A percentile compares a stretch with the other conserved stretches of the same genome.
Conservation (phyloP, 805 yeast genomes). For the Saccharomycopsis schoenii region DNA sequence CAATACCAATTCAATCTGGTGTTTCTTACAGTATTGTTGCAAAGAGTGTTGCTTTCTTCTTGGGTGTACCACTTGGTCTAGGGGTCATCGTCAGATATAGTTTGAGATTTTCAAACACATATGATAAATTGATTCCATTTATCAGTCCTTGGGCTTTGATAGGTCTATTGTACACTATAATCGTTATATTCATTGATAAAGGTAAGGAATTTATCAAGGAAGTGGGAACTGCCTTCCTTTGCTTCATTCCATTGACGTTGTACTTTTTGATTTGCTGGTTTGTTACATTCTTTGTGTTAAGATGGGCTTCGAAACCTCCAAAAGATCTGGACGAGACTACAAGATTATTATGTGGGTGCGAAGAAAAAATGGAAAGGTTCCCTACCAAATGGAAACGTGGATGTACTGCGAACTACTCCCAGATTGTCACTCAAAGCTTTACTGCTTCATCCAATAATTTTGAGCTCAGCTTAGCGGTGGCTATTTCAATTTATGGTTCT, state of each 20-base stretch:
- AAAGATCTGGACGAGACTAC: slow-evolving; percentile 16
- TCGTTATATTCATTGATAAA: slow-evolving; percentile 41
- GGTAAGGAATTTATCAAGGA: slow-evolving; percentile 39
- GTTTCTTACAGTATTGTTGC: slow-evolving; percentile 33
- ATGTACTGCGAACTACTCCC: slow-evolving; percentile 33
- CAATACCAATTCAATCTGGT: not conserved
- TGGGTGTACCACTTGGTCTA: slow-evolving; percentile 42
- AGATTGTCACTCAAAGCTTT: slow-evolving; percentile 40
- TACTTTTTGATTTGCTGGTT: slow-evolving; percentile 43
- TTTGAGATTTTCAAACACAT: slow-evolving; percentile 24
- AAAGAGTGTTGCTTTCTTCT: slow-evolving; percentile 39
- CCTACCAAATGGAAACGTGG: slow-evolving; percentile 21
- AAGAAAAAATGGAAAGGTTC: slow-evolving; percentile 21
- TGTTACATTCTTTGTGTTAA: slow-evolving; percentile 30
- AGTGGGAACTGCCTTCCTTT: slow-evolving; percentile 39
- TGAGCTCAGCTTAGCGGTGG: slow-evolving; percentile 46
- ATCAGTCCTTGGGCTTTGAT: slow-evolving; percentile 42
- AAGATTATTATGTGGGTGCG: slow-evolving; percentile 32
- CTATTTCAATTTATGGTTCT: slow-evolving; percentile 41
- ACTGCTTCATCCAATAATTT: slow-evolving; percentile 52
- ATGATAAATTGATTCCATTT: slow-evolving; percentile 28
- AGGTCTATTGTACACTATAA: slow-evolving; percentile 42
- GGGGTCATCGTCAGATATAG: slow-evolving; percentile 38
- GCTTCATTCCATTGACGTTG: slow-evolving; percentile 38
- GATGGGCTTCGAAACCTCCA: slow-evolving; percentile 23